A percentile compares a stretch with the other conserved stretches of the same genome.
phyloP scores from a whole-genome alignment of 208 protist genomes.

The Naegleria lovaniensis region DNA sequence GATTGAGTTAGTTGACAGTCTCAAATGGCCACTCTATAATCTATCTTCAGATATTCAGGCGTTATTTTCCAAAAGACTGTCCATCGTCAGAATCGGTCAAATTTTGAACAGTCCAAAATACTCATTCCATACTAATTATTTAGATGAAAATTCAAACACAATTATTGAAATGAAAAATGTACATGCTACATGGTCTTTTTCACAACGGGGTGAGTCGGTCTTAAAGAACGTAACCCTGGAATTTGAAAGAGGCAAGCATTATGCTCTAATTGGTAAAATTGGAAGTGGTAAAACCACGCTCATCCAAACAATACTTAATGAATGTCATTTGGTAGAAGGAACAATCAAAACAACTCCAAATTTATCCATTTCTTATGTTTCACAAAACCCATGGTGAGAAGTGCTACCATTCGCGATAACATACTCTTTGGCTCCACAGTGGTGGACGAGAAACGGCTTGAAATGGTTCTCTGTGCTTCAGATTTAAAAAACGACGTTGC shows the following conservation, averaged over 20 bases:
- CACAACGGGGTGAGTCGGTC: neutral
- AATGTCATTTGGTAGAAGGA: conserved; percentile 41
- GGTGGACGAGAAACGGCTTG: conserved; percentile 56
- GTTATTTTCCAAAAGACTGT: no score
- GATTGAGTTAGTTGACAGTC: neutral
- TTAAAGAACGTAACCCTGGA: neutral
- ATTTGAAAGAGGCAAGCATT: conserved; percentile 52
- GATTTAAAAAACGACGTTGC: conserved; percentile 66
- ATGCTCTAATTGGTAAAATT: conserved; percentile 63
- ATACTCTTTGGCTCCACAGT: conserved; percentile 61
- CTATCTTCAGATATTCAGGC: neutral
- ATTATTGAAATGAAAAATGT: neutral
- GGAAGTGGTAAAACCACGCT: conserved; percentile 70
- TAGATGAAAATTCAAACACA: no score
- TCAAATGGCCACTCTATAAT: neutral
- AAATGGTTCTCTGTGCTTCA: conserved; percentile 59
- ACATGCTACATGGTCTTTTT: neutral
- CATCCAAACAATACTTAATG: conserved; percentile 62
- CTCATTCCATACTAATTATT: neutral
- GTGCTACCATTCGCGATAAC: conserved; percentile 72
- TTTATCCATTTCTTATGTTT: conserved; percentile 55
- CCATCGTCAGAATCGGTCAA: no score
- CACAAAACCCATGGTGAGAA: conserved; percentile 79
- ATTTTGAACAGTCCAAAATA: neutral
- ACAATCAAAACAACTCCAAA: neutral